phyloP scores from a whole-genome alignment of 768 basidiomycete genomes.

The Rhizopogon sp. region DNA sequence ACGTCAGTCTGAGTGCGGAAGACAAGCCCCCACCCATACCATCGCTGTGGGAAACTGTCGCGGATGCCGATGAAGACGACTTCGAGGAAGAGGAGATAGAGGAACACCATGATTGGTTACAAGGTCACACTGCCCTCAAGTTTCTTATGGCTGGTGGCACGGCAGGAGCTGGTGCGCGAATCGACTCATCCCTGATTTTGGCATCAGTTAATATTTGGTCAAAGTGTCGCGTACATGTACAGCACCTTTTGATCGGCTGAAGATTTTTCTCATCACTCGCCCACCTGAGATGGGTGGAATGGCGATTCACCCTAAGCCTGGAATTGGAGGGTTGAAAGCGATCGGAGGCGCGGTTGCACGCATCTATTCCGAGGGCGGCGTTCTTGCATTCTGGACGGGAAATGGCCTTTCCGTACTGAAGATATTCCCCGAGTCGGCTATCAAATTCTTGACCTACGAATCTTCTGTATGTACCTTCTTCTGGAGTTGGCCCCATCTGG shows the following conservation, averaged over 20 bases:
- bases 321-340: constrained; percentile 52
- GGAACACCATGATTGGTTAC: constrained; percentile 57
- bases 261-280: constrained; percentile 93
- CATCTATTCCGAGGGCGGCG: constrained; percentile 86
- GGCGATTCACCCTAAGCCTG: constrained; percentile 36
- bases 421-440: constrained; percentile 97
- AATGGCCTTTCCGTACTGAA: constrained; percentile 91
- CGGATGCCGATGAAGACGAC: constrained; percentile 29
- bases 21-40: constrained; percentile 48
- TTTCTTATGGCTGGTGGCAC: constrained; percentile 93
- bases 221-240: constrained; percentile 94
- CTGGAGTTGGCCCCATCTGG: constrained; percentile 10
- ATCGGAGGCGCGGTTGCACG: constrained; percentile 69
- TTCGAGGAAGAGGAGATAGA: constrained; percentile 54
- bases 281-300: constrained; percentile 66
- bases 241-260: constrained; percentile 95
- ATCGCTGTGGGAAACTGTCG: constrained; percentile 10
- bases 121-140: constrained; percentile 70
- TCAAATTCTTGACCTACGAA: constrained; percentile 97
- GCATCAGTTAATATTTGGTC: not conserved
- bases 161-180: constrained; percentile 80
- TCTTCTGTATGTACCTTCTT: constrained; percentile 61
- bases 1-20: constrained; percentile 74
- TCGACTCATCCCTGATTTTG: no score
- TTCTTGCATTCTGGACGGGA: constrained; percentile 96